Evolutionary conservation across 1,284 basidiomycete genomes (phyloP), one percentile per base, ranked within the genome.

Genomic region (Leccinum fuscescens): DNA sequence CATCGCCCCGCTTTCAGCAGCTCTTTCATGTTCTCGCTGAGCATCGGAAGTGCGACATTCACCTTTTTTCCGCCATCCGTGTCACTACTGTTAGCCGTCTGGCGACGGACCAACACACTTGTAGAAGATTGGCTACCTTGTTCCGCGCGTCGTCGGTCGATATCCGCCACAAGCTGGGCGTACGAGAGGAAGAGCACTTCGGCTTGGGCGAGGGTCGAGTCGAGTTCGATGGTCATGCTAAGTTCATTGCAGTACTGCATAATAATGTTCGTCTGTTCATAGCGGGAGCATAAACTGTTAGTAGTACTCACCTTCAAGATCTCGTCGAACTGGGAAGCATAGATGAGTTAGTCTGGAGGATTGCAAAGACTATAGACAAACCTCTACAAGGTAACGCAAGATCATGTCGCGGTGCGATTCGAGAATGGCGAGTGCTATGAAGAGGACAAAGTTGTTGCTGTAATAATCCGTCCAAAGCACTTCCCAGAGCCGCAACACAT

Each of bases 401-500:
- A 99, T 91, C 71, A 97, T 90, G 69, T 97, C 94, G 39, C 96
- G 82, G 75, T 99, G 95, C 4, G 91, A 92, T 74, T 98, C 94
- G 11, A 99, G 81, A 35, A 99, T 85, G 0, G 95, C 95, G 22
- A 99, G 82, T 0, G 96, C 96, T 20, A 98, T 83, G 69, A 99
- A 99, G 3, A 99, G 83, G n/a, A 95, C 86, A 70, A 98, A 98
- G 35, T 89, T 80, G 35, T 83, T 85, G 72, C 89, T 93, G 76
- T 94, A 94, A 70, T 92, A 91, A 69, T 96, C 88, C 6, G 95
- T 95, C 92, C 93, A 97, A n/a, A 97, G 77, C 9, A 94, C 89
- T 75, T 99, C 97, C 97, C 97, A 99, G 7, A 99, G 77, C 20
- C 85, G 82, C 35, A 96, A 79, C 27, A 98, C 91, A 56, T 96